These are phyloP conservation scores for Sphaerostilbella broomeana DNA, from an alignment of 2,329 filamentous ascomycete species.

Conservation along the genomic window DNA sequence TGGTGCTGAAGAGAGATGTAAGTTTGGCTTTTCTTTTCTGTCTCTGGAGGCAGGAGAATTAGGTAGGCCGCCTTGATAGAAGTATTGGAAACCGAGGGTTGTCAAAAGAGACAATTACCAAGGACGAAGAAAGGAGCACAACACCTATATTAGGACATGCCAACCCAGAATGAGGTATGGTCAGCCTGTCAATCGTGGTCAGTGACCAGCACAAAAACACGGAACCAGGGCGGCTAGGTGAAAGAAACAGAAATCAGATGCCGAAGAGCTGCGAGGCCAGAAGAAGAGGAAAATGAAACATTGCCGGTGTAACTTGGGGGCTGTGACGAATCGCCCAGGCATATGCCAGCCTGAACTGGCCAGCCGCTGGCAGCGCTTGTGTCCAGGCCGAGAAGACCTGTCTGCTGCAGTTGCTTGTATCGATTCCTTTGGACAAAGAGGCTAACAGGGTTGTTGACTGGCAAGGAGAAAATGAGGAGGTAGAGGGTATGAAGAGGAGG, in stretches of 20 bases:
- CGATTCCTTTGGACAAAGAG: no score
- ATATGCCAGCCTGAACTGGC: constrained; percentile 5
- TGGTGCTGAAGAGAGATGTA: constrained; percentile 3
- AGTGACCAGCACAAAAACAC: neutral
- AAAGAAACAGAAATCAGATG: constrained; percentile 13
- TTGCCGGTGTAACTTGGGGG: constrained; percentile 19
- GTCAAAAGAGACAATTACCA: no score
- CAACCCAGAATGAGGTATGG: no score
- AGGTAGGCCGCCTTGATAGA: no score
- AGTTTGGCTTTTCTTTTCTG: no score
- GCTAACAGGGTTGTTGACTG: no score
- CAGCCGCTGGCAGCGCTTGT: constrained; percentile 1
- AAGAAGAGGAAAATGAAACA: constrained; percentile 20
- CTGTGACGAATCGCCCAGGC: constrained; percentile 13
- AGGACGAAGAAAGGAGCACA: no score
- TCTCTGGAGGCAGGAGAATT: no score
- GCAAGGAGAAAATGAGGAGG: neutral
- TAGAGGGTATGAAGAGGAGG: neutral
- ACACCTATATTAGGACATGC: no score
- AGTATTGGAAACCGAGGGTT: no score
- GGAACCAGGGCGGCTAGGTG: neutral
- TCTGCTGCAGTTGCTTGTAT: no score
- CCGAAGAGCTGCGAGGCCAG: constrained; percentile 16
- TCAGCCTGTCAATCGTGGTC: no score
- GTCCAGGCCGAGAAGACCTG: neutral